Conservation (phyloP, 2,329 filamentous ascomycete genomes). For the Colletotrichum lini region DNA sequence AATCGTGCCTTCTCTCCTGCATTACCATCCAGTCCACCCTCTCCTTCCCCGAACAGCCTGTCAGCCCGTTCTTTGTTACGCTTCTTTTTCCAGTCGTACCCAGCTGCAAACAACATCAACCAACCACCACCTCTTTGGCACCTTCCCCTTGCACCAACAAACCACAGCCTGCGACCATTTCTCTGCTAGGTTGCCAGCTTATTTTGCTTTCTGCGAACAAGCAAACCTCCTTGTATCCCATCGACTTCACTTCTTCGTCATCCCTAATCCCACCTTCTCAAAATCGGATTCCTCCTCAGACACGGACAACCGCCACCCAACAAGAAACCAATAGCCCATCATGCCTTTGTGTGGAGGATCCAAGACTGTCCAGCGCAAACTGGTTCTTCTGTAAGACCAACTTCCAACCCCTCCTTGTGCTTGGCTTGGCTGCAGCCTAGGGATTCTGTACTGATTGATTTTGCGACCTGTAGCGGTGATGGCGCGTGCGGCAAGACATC, state of each 20-base stretch:
- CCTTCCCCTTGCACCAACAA: conserved; percentile 23
- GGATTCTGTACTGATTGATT: conserved; percentile 34
- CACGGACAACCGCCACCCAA: background rate
- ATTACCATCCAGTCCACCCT: conserved; percentile 6
- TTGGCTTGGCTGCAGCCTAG: conserved; percentile 14
- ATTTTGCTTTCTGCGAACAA: conserved; percentile 18
- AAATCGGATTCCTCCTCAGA: no score
- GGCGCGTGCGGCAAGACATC: conserved; percentile 98
- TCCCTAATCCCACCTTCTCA: background rate
- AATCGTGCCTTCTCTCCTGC: conserved; percentile 8
- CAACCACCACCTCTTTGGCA: conserved; percentile 18
- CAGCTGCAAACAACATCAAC: conserved; percentile 10
- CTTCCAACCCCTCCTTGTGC: conserved; percentile 42
- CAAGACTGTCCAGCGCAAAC: conserved; percentile 94
- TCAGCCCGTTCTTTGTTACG: conserved; percentile 25
- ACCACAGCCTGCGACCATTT: conserved; percentile 5
- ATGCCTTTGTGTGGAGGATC: conserved; percentile 73
- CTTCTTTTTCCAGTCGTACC: conserved; percentile 13
- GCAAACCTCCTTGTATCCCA: conserved; percentile 3
- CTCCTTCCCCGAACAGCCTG: background rate
- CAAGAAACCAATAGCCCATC: conserved; percentile 8
- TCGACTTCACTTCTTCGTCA: conserved; percentile 12
- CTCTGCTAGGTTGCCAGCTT: conserved; percentile 4
- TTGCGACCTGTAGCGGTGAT: conserved; percentile 76
- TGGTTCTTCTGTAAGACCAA: conserved; percentile 85